Evolutionary conservation across 495 filamentous ascomycete species (phyloP), one percentile per base, ranked within the genome.

Genomic region (Darksidea phi): DNA sequence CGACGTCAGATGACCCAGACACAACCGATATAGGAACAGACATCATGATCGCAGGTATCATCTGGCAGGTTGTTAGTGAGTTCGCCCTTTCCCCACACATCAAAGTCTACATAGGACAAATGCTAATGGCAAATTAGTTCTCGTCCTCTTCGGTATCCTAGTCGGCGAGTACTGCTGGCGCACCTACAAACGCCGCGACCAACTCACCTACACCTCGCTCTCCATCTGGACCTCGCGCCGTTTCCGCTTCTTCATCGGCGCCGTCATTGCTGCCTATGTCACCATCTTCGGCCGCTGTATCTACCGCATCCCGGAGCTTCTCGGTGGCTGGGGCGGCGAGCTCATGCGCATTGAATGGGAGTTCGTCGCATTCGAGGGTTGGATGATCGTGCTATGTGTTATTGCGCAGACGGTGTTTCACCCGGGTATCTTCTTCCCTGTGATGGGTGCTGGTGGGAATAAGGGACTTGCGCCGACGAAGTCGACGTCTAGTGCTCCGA

Each of bases 11-110:
- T 17, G 52, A 68, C 20, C 67, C 74, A 13, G 48, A 70, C 24
- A 57, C 62, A 23, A 2, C 21, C 17, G 24, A 49, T 25, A 21
- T 25, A 15, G 83, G 83, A 17, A 84, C 87, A 69, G 67, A 86
- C 62, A 79, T 86, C 47, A 88, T 88, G 64, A 84, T 90, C 48
- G 79, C 84, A 11, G 86, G 87, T 69, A 86, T 90, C 63, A 77
- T 80, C 8, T 82, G 85, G 70, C 87, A 90, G 77, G 86, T 86
- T 23, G 78, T 74, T 49, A 1, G 68, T 68, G 13, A 62, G 71
- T 17, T 52, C 61, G 12, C 34, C 68, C 21, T 72, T 70, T 43
- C 15, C 36, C 6, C 67, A 43, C 6, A 4, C 41, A 43, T 43
- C 41, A 20, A 13, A 32, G 28, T 10, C 28, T 32, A 3, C 28